Conservation (phyloP, 1,139 yeast genomes). For the Nakaseomyces kungkrabaensis region DNA sequence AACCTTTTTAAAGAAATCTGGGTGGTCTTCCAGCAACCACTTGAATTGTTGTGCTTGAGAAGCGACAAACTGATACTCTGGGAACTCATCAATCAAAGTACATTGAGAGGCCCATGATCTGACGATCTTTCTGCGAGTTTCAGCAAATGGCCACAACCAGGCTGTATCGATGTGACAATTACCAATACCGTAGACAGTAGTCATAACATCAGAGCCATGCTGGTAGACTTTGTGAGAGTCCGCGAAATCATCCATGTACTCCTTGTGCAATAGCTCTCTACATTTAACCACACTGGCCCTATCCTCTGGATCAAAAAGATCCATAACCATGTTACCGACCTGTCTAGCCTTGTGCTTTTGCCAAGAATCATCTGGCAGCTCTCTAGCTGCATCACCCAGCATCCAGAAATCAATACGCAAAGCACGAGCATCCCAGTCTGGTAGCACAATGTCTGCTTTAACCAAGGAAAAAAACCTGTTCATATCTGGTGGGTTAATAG, state of each 20-base stretch:
- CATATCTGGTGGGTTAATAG: slow-evolving; percentile 55
- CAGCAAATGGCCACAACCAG: slow-evolving; percentile 98
- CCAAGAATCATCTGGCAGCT: slow-evolving; percentile 62
- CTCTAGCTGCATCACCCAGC: slow-evolving; percentile 84
- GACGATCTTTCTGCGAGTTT: slow-evolving; percentile 81
- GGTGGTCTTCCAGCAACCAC: slow-evolving; percentile 82
- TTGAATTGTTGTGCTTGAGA: slow-evolving; percentile 94
- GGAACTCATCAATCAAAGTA: slow-evolving; percentile 73
- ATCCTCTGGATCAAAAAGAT: slow-evolving; percentile 55
- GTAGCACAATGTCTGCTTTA: slow-evolving; percentile 70
- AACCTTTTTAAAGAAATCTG: slow-evolving; percentile 57
- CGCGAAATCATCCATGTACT: slow-evolving; percentile 51
- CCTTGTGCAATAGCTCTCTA: slow-evolving; percentile 51
- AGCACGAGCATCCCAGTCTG: slow-evolving; percentile 71
- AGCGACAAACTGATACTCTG: slow-evolving; percentile 89
- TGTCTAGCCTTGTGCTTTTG: slow-evolving; percentile 79
- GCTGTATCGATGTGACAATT: slow-evolving; percentile 97
- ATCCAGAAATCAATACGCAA: slow-evolving; percentile 78
- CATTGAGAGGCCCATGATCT: slow-evolving; percentile 94
- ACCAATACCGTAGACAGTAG: slow-evolving; percentile 72
- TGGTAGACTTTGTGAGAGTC: slow-evolving; percentile 56
- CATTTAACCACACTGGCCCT: slow-evolving; percentile 45
- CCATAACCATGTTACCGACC: slow-evolving; percentile 70
- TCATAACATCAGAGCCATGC: slow-evolving; percentile 28
- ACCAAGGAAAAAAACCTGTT: slow-evolving; percentile 59